Conservation (phyloP, 139 green algal genomes). For the Monoraphidium neglectum region DNA sequence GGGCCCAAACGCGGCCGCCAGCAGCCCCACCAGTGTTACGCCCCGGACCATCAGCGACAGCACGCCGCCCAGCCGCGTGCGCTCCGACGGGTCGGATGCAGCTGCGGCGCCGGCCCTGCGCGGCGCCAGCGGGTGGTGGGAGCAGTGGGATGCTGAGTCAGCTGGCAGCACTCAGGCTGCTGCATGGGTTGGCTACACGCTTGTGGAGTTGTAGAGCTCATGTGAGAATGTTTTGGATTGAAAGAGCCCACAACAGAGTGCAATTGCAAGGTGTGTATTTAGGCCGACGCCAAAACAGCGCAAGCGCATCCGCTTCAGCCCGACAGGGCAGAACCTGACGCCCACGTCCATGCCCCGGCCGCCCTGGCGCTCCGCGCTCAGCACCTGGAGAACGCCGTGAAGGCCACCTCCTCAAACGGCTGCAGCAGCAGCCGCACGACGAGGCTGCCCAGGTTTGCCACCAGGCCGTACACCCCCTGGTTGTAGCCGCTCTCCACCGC, state of each 20-base stretch:
- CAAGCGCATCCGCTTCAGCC: too few species aligned
- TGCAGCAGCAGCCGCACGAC: constrained; percentile 86
- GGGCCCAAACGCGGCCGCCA: constrained; percentile 79
- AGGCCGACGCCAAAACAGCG: too few species aligned
- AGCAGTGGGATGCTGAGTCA: too few species aligned
- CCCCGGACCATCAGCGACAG: constrained; percentile 58
- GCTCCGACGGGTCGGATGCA: background rate
- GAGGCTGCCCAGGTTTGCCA: constrained; percentile 82
- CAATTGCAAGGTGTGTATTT: too few species aligned
- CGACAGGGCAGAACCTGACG: background rate
- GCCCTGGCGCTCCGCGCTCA: background rate
- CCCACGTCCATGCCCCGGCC: background rate
- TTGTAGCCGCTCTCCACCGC: constrained; percentile 22
- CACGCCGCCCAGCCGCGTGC: constrained; percentile 34
- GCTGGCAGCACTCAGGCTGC: too few species aligned
- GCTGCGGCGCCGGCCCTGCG: constrained; percentile 11
- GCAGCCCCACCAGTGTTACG: constrained; percentile 60
- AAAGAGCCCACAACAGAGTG: too few species aligned
- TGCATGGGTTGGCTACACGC: too few species aligned
- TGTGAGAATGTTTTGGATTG: too few species aligned
- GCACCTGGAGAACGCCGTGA: constrained; percentile 77
- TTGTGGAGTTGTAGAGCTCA: too few species aligned
- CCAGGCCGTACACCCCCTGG: constrained; percentile 89
- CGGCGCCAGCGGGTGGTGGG: too few species aligned
- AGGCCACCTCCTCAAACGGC: constrained; percentile 88